phyloP scores from a whole-genome alignment of 192 early-diverging fungal species.

The Phycomyces nitens region DNA sequence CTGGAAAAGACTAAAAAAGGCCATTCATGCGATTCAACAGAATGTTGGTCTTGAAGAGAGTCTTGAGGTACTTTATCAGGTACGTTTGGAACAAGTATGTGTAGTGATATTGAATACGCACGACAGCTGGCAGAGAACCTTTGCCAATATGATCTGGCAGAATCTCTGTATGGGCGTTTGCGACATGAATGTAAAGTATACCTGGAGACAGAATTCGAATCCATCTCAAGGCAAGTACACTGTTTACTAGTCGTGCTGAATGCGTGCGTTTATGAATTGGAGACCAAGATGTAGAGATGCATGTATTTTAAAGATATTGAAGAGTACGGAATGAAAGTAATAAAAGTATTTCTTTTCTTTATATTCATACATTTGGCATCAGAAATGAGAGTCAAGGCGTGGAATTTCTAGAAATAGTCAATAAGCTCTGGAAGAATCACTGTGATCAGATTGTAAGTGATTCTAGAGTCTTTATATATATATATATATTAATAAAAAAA shows the following conservation, averaged over 20 bases:
- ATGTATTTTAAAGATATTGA: too few relatives aligned
- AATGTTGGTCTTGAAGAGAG: slow-evolving; percentile 60
- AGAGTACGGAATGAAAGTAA: too few relatives aligned
- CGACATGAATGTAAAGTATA: neutral
- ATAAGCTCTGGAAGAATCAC: slow-evolving; percentile 8
- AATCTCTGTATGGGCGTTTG: neutral
- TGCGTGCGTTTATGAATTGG: too few relatives aligned
- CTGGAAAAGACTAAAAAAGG: slow-evolving; percentile 59
- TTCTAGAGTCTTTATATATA: too few relatives aligned
- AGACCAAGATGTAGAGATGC: too few relatives aligned
- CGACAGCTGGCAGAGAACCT: slow-evolving; percentile 16
- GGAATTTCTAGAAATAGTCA: neutral
- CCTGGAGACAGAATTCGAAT: neutral
- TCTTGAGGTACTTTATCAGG: slow-evolving; percentile 82
- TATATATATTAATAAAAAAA: neutral
- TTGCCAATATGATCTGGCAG: slow-evolving; percentile 12
- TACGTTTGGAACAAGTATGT: neutral
- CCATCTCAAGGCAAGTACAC: neutral
- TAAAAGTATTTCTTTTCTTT: too few relatives aligned
- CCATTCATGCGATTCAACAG: slow-evolving; percentile 71
- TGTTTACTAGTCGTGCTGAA: too few relatives aligned
- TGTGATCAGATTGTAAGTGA: slow-evolving; percentile 18
- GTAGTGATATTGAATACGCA: too few relatives aligned
- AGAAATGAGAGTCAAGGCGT: neutral
- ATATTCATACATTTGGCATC: too few relatives aligned